Conservation (phyloP, 306 rosid genomes). For the Lupinus albus region DNA sequence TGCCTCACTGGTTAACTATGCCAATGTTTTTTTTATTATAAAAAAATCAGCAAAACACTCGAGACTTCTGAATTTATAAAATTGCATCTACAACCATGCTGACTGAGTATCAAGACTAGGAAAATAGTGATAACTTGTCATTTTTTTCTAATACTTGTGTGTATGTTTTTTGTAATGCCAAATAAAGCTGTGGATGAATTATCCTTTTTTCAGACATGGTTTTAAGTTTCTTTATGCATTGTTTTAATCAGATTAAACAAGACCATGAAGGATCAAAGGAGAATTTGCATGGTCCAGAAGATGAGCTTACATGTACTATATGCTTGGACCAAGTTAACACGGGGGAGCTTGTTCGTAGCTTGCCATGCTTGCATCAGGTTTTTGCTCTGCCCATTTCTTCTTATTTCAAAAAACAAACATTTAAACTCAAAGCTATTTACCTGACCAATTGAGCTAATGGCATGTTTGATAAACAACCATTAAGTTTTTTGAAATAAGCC, state of each 20-base stretch:
- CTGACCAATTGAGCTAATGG: background rate
- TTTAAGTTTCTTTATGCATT: constrained; percentile 11
- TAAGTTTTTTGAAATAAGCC: too few species aligned
- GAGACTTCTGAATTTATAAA: background rate
- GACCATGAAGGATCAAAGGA: constrained; percentile 41
- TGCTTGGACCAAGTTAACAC: constrained; percentile 58
- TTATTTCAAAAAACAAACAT: background rate
- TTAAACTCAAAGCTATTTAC: background rate
- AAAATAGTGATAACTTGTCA: too few species aligned
- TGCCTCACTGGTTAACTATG: background rate
- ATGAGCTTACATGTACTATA: constrained; percentile 48
- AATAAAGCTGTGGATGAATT: background rate
- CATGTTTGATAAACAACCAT: too few species aligned
- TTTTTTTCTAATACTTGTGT: too few species aligned
- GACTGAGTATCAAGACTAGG: too few species aligned
- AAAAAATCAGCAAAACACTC: background rate
- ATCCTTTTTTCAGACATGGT: background rate
- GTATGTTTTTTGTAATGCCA: constrained; percentile 4
- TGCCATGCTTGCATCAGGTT: constrained; percentile 71
- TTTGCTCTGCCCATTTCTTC: background rate
- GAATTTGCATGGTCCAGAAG: constrained; percentile 31
- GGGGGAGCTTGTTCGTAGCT: constrained; percentile 57
- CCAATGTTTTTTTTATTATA: background rate
- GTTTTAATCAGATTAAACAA: constrained; percentile 41
- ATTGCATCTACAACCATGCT: background rate